These are phyloP conservation scores for Magnaporthiopsis poae DNA, from an alignment of 2,329 filamentous ascomycete species.

Conservation along the genomic window DNA sequence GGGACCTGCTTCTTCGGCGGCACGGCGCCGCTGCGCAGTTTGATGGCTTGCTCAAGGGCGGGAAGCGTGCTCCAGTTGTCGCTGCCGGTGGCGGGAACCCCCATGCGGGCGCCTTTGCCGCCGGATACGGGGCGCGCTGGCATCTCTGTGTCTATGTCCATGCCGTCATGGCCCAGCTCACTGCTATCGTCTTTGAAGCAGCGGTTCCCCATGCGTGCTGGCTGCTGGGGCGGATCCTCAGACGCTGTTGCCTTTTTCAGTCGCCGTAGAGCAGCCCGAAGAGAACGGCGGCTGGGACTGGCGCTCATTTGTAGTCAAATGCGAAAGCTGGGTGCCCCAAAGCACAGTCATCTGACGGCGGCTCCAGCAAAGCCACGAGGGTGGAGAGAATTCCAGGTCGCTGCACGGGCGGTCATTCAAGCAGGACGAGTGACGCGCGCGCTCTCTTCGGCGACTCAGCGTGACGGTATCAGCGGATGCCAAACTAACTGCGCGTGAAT, in stretches of 20 bases:
- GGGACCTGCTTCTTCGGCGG: not conserved
- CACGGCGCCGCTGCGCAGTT: not conserved
- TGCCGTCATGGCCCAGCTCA: not conserved
- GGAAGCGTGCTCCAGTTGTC: slow-evolving; percentile 8
- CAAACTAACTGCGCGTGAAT: not conserved
- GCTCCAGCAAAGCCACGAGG: not conserved
- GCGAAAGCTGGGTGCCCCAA: not conserved
- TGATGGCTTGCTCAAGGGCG: slow-evolving; percentile 2
- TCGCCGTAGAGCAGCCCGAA: too few relatives aligned
- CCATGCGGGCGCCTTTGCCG: not conserved
- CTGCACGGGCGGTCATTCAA: not conserved
- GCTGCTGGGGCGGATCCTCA: not conserved
- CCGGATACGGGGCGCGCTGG: too few relatives aligned
- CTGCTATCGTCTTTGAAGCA: slow-evolving; percentile 1
- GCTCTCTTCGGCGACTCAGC: not conserved
- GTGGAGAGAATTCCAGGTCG: not conserved
- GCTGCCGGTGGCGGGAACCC: not conserved
- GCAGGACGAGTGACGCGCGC: not conserved
- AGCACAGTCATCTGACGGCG: not conserved
- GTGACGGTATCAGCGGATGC: not conserved
- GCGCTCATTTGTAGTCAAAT: not conserved
- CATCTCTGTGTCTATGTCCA: not conserved
- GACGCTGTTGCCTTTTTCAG: too few relatives aligned
- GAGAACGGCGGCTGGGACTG: too few relatives aligned
- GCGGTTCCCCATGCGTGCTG: not conserved